A percentile compares a stretch with the other conserved stretches of the same genome.
phyloP scores from a whole-genome alignment of 306 rosid genomes.

The Trifolium fragiferum region DNA sequence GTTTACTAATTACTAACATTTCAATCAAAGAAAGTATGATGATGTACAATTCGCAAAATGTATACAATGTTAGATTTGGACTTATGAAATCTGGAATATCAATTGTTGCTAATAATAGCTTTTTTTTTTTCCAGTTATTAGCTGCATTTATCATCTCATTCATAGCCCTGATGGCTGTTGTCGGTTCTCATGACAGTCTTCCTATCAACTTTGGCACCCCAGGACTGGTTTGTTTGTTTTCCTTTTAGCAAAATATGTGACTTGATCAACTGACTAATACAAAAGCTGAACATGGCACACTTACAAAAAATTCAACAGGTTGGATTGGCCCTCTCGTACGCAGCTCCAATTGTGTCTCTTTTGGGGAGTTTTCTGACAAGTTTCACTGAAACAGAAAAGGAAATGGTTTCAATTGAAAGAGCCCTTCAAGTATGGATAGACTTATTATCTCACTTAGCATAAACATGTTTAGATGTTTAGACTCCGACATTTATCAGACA shows the following conservation, averaged over 20 bases:
- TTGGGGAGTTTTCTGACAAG: slow-evolving; percentile 87
- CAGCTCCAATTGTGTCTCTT: slow-evolving; percentile 86
- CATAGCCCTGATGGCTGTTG: slow-evolving; percentile 89
- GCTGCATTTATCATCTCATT: slow-evolving; percentile 83
- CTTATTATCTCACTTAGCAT: slow-evolving; percentile 18
- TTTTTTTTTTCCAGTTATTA: slow-evolving; percentile 64
- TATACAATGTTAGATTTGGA: slow-evolving; percentile 20
- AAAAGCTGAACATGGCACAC: slow-evolving; percentile 32
- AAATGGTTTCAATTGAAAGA: slow-evolving; percentile 97
- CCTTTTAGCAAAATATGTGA: slow-evolving; percentile 40
- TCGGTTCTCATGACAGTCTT: slow-evolving; percentile 69
- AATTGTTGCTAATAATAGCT: slow-evolving; percentile 28
- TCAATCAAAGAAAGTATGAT: slow-evolving; percentile 5
- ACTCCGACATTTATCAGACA: slow-evolving; percentile 33
- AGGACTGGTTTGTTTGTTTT: slow-evolving; percentile 73
- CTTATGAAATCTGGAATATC: slow-evolving; percentile 32
- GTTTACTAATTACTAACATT: slow-evolving; percentile 19
- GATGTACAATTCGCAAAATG: slow-evolving; percentile 23
- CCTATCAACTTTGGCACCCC: slow-evolving; percentile 86
- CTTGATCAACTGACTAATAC: slow-evolving; percentile 24
- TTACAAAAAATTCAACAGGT: slow-evolving; percentile 54
- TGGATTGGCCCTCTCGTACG: slow-evolving; percentile 91
- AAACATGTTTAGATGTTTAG: slow-evolving; percentile 21
- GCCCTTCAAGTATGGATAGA: slow-evolving; percentile 76
- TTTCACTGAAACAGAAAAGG: slow-evolving; percentile 97